phyloP scores from a whole-genome alignment of 495 filamentous ascomycete genomes.

The Parathielavia hyrcaniae region DNA sequence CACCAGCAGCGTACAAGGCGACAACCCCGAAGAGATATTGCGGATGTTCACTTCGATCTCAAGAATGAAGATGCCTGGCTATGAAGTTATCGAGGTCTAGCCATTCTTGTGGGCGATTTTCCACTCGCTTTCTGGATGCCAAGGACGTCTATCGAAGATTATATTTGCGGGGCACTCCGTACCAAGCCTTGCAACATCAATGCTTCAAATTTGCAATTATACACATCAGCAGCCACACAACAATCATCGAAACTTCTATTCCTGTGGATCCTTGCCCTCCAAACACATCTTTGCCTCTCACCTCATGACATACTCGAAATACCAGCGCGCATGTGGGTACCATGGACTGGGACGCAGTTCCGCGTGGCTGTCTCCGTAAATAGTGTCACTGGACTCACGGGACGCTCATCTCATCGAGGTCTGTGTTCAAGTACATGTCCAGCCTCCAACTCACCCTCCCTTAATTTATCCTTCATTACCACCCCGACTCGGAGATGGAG shows the following conservation, averaged over 20 bases:
- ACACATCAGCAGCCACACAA: not conserved
- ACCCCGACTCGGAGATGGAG: not conserved
- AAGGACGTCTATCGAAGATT: constrained; percentile 1
- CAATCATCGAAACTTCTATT: not conserved
- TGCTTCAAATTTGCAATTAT: constrained; percentile 1
- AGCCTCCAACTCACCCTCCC: not conserved
- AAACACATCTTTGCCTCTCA: not conserved
- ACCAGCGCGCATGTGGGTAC: constrained; percentile 9
- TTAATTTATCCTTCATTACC: constrained; percentile 1
- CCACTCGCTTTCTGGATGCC: not conserved
- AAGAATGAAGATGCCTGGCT: too few species aligned
- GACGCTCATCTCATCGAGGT: not conserved
- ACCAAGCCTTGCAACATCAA: not conserved
- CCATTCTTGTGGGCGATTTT: too few species aligned
- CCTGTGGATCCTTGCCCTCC: not conserved
- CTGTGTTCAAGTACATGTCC: not conserved
- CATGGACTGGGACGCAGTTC: constrained; percentile 13
- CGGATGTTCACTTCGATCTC: too few species aligned
- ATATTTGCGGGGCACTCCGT: not conserved
- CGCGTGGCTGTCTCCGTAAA: constrained; percentile 2
- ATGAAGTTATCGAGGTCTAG: too few species aligned
- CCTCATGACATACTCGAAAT: not conserved
- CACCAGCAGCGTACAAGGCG: too few species aligned
- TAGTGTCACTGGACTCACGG: not conserved
- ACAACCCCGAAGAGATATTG: too few species aligned